Base-by-base conservation (phyloP, 768 basidiomycete species). In the Asterophora lycoperdoides region DNA sequence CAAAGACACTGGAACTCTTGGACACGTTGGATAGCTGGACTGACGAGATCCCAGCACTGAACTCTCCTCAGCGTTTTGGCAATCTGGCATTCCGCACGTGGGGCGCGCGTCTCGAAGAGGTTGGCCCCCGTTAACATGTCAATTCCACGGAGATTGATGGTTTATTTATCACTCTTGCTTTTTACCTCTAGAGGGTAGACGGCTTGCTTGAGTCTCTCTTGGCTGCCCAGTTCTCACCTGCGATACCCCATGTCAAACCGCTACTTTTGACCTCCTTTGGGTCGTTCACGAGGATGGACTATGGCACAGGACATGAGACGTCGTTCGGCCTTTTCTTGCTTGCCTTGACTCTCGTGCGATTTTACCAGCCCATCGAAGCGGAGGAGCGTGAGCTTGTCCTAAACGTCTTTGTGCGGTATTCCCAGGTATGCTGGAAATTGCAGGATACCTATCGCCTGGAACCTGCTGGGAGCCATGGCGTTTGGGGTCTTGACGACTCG, bases 401-500 rank as follows among this genome's bases (percentile, higher is more conserved):
- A n/a, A 61, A 56, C n/a, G 70, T 92, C 10, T 91, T 89, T 56
- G 62, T 78, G 20, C 80, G 86, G 37, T 99, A 99, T 63, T 68
- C 93, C 36, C 74, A 76, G 29, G 74, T 97, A 29, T 89, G 86
- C 53, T 93, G 90, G 81, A 78, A 76, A 48, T 74, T 97, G 13
- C 93, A 97, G 63, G 89, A 93, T 54, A 78, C 80, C 28, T 99
- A 97, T 64, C 81, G 75, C 41, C 81, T 99, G 8, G 95, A 97
- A 66, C 93, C 94, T 5, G 96, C 96, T 2, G 96, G 96, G 7
- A 94, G 90, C 54, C 94, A 97, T 62, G 96, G 96, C 4, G 95
- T 97, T 0, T 99, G 95, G 96, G 96, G 94, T 1, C 69, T 98
- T 32, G 94, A 97, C 60, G 94, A 96, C 63, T 95, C 86, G 46